Conservation (phyloP, 1,284 basidiomycete genomes). For the Salmacisia buchloeana region DNA sequence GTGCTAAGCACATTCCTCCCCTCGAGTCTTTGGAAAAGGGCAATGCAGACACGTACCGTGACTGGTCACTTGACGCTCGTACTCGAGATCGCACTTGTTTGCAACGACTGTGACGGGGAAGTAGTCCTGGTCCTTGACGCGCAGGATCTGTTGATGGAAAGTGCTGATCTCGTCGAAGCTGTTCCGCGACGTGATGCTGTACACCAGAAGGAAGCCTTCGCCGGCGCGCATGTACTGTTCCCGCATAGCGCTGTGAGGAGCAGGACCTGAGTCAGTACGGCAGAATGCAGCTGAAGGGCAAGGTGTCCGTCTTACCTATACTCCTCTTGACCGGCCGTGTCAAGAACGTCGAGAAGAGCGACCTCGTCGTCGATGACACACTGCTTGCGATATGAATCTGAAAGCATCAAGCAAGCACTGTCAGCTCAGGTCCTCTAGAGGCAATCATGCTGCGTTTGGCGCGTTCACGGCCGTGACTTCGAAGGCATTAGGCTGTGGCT, state of each 20-base stretch:
- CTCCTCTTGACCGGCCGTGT: conserved; percentile 98
- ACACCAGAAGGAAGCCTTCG: conserved; percentile 96
- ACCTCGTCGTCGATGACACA: conserved; percentile 86
- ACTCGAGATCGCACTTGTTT: conserved; percentile 98
- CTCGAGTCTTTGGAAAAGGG: background rate
- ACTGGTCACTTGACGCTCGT: conserved; percentile 92
- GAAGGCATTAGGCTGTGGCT: too few relatives aligned
- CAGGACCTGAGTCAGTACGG: background rate
- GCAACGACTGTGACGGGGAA: conserved; percentile 98
- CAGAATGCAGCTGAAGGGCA: background rate
- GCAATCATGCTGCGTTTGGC: background rate
- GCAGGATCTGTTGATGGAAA: conserved; percentile 83
- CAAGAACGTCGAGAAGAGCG: conserved; percentile 90
- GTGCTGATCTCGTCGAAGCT: conserved; percentile 95
- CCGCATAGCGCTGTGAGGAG: conserved; percentile 72
- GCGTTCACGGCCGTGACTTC: too few relatives aligned
- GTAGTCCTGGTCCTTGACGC: conserved; percentile 90
- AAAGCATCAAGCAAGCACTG: background rate
- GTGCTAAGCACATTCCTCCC: background rate
- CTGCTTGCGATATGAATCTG: conserved; percentile 52
- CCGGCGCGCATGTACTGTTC: conserved; percentile 97
- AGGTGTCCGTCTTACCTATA: conserved; percentile 62
- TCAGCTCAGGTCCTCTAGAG: background rate
- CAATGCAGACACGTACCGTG: conserved; percentile 63
- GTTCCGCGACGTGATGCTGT: conserved; percentile 95